phyloP scores from a whole-genome alignment of 2,329 filamentous ascomycete genomes.

The Trematosphaeria pertusa region DNA sequence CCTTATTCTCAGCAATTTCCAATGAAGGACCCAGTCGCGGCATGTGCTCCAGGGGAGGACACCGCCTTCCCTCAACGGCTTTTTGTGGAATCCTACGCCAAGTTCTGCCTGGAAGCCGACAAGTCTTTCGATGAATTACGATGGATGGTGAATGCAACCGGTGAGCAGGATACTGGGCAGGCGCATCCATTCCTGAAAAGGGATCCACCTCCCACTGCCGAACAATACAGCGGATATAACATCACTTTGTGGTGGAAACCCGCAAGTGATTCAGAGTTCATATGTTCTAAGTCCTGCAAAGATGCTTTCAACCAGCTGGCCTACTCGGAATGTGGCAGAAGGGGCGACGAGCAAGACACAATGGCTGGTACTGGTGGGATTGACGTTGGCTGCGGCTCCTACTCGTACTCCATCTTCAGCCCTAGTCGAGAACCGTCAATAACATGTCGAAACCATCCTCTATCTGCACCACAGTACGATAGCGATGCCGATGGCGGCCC shows the following conservation, averaged over 20 bases:
- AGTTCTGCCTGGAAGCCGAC: conserved; percentile 8
- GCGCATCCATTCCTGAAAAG: not conserved
- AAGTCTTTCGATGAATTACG: not conserved
- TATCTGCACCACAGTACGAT: conserved; percentile 12
- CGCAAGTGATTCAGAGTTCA: not conserved
- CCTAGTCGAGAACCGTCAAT: conserved; percentile 3
- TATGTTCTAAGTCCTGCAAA: conserved; percentile 1
- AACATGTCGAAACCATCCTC: conserved; percentile 4
- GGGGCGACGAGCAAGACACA: conserved; percentile 1
- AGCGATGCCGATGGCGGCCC: conserved; percentile 3
- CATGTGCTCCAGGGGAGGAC: conserved; percentile 2
- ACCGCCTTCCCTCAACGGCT: conserved; percentile 5
- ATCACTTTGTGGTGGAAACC: conserved; percentile 1
- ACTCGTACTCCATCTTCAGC: conserved; percentile 3
- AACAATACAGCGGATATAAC: conserved; percentile 5
- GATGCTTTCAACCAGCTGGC: conserved; percentile 6
- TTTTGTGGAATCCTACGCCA: conserved; percentile 2
- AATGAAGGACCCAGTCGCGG: not conserved
- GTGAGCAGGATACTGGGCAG: not conserved
- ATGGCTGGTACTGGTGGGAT: conserved; percentile 6
- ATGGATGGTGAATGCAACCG: conserved; percentile 5
- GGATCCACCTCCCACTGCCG: not conserved
- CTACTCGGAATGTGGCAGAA: not conserved
- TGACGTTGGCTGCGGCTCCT: conserved; percentile 4
- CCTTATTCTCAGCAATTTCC: not conserved